Evolutionary conservation across 768 basidiomycete genomes (phyloP).

Genomic region (Dictyophora rubrovolvata): DNA sequence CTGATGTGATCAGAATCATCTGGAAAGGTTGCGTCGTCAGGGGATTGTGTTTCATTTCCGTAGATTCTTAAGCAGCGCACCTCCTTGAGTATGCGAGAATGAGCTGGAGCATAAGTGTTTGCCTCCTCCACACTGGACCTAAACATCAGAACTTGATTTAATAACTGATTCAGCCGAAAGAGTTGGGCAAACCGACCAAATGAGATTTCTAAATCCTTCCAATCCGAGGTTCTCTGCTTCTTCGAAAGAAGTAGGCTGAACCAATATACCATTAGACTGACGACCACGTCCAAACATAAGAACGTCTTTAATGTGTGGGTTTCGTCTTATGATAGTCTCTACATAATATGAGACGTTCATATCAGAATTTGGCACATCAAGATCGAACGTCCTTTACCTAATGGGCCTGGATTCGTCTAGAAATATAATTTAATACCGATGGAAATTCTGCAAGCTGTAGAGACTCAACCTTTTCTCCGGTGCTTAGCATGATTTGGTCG

Average conservation of each 20-base stretch:
- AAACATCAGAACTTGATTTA: not conserved
- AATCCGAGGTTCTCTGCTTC: not conserved
- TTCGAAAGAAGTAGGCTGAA: slow-evolving; percentile 19
- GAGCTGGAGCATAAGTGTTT: slow-evolving; percentile 25
- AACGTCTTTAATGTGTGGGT: slow-evolving; percentile 22
- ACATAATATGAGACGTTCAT: slow-evolving; percentile 13
- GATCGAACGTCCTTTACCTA: slow-evolving; percentile 26
- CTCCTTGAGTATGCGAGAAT: slow-evolving; percentile 40
- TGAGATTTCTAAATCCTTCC: slow-evolving; percentile 1
- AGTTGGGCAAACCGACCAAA: slow-evolving; percentile 7
- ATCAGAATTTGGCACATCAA: slow-evolving; percentile 21
- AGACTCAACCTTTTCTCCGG: not conserved
- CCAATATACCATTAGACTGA: slow-evolving; percentile 29
- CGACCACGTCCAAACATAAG: slow-evolving; percentile 34
- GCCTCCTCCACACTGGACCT: not conserved
- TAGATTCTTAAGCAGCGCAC: slow-evolving; percentile 12
- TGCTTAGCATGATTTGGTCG: not conserved
- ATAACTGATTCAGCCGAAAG: not conserved
- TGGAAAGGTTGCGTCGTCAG: slow-evolving; percentile 7
- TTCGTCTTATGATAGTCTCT: slow-evolving; percentile 27
- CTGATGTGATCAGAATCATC: slow-evolving; percentile 34
- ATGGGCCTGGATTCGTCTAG: not conserved
- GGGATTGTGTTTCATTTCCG: not conserved
- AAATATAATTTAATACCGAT: not conserved
- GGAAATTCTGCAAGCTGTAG: not conserved